Evolutionary conservation across 139 green algal genomes (phyloP), one percentile per base, ranked within the genome.

Genomic region (Coccomyxa sp.): DNA sequence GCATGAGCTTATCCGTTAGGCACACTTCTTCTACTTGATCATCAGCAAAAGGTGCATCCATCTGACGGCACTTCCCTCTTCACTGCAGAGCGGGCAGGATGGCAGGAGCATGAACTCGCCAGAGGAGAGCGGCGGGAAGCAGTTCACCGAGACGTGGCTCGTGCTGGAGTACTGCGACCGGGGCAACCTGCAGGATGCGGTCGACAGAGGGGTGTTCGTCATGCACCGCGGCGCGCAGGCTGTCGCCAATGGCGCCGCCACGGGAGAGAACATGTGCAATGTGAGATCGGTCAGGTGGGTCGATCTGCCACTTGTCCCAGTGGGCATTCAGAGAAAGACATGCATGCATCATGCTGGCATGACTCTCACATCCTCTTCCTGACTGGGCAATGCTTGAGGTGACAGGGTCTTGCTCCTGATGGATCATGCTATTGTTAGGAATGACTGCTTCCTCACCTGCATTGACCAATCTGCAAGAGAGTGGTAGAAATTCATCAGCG

Each of bases 81-180:
- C 18, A 22, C 50, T 64, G 50, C 50, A 64, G 50, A 64, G 50
- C 5, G 50, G 50, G 50, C 50, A 64, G 50, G 50, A 64, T 18
- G 50, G 50, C 3, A 18, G 50, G 50, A 31, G 18, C 5, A 64
- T 18, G 18, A 64, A 31, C 50, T 64, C 50, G 27, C 27, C 50
- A 6, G 18, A 71, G 64, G 64, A 71, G 69, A 34, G 18, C 3
- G 33, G 34, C 35, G 33, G 34, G 24, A 16, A 16, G 69, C 69
- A 41, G 4, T 77, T 79, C 34, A 73, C 55, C 29, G 81, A 85
- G 39, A 82, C 81, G 14, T 85, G 81, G 81, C 81, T 85, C 39
- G 50, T 85, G 55, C 58, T 85, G 76, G 79, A 87, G 83, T 84
- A 78, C 73, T 82, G 76, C 50, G 76, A 87, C 50, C 50, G 39